A percentile compares a stretch with the other conserved stretches of the same genome.
Conservation (phyloP, 345 rosid genomes). For the Pistacia vera region DNA sequence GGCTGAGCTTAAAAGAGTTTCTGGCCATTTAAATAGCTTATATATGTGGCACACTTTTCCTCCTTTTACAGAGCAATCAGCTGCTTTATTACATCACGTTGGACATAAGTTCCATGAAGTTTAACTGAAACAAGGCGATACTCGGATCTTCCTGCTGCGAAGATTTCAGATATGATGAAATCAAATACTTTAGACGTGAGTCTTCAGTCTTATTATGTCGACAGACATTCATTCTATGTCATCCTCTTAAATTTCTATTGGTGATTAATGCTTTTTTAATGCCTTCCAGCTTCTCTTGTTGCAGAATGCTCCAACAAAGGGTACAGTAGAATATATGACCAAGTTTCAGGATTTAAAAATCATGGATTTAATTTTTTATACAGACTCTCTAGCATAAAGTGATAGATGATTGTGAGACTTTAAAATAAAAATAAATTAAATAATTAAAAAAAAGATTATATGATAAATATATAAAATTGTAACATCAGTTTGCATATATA, state of each 20-base stretch:
- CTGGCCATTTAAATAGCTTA: neutral
- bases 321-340: too few relatives aligned
- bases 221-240: neutral
- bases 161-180: conserved; percentile 88
- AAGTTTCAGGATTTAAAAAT: too few relatives aligned
- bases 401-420: too few relatives aligned
- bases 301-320: too few relatives aligned
- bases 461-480: too few relatives aligned
- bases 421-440: too few relatives aligned
- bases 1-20: neutral
- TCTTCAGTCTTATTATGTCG: neutral
- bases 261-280: neutral
- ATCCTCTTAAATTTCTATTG: neutral
- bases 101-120: conserved; percentile 91
- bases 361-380: too few relatives aligned
- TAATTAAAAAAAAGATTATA: too few relatives aligned
- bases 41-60: neutral
- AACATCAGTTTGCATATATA: too few relatives aligned
- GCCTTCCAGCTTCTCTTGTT: too few relatives aligned
- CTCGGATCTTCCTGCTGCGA: conserved; percentile 74
- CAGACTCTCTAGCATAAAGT: too few relatives aligned
- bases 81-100: conserved; percentile 53
- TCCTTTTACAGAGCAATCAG: conserved; percentile 49
- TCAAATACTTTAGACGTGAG: conserved; percentile 80
- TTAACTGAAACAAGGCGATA: conserved; percentile 77